Evolutionary conservation across 139 green algal genomes (phyloP).

Genomic region (Chlamydomonas schloesseri): DNA sequence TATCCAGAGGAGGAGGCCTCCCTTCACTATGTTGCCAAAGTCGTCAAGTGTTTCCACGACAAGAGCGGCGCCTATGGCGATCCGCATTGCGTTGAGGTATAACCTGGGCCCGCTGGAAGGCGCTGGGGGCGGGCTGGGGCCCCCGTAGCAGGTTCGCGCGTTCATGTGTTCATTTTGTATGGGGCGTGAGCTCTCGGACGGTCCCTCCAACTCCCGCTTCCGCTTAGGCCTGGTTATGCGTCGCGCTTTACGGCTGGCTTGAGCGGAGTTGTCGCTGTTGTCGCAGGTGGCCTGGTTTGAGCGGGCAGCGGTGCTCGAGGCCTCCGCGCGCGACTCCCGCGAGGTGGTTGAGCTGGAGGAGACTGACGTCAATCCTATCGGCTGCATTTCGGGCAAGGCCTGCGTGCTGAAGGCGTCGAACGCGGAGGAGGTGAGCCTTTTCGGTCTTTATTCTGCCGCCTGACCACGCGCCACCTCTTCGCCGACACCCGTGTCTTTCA

Average conservation of each 20-base stretch:
- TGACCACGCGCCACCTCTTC: no score
- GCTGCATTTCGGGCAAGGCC: conserved; percentile 58
- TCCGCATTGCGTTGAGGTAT: conserved; percentile 41
- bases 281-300: conserved; percentile 64
- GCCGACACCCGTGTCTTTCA: not conserved
- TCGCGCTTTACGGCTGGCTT: no score
- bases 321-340: not conserved
- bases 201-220: no score
- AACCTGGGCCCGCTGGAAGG: not conserved
- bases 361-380: conserved; percentile 63
- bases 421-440: conserved; percentile 49
- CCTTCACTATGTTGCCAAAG: not conserved
- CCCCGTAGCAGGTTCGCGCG: no score
- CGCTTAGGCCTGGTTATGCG: no score
- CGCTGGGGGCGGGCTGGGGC: no score
- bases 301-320: conserved; percentile 18
- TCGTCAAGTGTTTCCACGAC: not conserved
- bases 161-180: no score
- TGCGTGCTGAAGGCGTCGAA: conserved; percentile 30
- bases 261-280: no score
- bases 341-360: conserved; percentile 61
- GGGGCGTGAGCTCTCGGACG: no score
- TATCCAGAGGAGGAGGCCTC: conserved; percentile 28
- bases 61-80: not conserved
- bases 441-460: not conserved